Evolutionary conservation across 345 rosid species (phyloP).

Genomic region (Acer campestre): DNA sequence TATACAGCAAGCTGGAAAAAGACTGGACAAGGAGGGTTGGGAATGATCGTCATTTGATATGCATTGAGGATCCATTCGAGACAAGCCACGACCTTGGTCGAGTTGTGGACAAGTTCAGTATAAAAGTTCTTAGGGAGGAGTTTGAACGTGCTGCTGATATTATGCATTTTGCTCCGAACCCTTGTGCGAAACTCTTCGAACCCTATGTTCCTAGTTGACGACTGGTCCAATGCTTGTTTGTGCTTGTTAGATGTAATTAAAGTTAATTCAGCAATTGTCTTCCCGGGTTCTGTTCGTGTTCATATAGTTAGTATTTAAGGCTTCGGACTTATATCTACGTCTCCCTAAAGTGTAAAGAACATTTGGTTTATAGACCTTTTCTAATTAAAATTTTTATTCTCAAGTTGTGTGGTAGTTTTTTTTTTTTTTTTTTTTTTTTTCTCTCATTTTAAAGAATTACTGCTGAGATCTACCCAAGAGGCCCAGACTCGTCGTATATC

Average conservation of each 20-base stretch:
- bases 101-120: constrained; percentile 91
- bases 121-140: constrained; percentile 88
- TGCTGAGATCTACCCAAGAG: too few relatives aligned
- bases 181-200: constrained; percentile 66
- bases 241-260: constrained; percentile 18
- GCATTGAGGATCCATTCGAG: constrained; percentile 98
- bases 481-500: too few relatives aligned
- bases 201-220: constrained; percentile 51
- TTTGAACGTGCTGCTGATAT: constrained; percentile 92
- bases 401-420: too few relatives aligned
- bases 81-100: constrained; percentile 84
- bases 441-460: too few relatives aligned
- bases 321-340: not conserved
- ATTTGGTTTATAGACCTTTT: not conserved
- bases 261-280: not conserved
- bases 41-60: constrained; percentile 95
- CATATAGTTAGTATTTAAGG: constrained; percentile 12
- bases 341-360: constrained; percentile 13
- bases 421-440: too few relatives aligned
- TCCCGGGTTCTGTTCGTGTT: constrained; percentile 5
- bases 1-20: constrained; percentile 78
- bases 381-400: not conserved
- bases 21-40: constrained; percentile 97
- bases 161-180: constrained; percentile 77
- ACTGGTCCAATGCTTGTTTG: constrained; percentile 2